Evolutionary conservation across 164 flowering plant genomes (phyloP).

Genomic region (Echeveria elegans): DNA sequence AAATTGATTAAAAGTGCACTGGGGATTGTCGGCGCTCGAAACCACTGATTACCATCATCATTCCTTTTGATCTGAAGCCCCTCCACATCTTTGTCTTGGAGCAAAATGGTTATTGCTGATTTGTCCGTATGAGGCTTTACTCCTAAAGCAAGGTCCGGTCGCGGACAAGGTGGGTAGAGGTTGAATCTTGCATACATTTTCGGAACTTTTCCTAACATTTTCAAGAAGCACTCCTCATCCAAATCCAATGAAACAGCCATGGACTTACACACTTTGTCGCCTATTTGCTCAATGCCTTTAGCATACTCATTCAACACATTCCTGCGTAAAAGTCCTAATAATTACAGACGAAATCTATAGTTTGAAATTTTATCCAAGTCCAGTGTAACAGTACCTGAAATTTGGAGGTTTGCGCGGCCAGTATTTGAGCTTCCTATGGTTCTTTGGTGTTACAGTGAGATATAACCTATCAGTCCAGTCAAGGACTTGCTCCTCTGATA

Average conservation of each 20-base stretch:
- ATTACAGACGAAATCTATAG: not conserved
- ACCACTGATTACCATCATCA: not conserved
- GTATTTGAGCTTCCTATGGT: conserved; percentile 17
- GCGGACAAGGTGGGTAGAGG: conserved; percentile 18
- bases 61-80: not conserved
- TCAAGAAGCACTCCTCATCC: conserved; percentile 26
- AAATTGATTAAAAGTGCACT: not conserved
- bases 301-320: conserved; percentile 2
- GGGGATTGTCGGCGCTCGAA: not conserved
- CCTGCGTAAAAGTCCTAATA: not conserved
- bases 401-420: conserved; percentile 27
- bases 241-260: conserved; percentile 30
- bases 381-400: conserved; percentile 20
- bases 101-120: conserved; percentile 24
- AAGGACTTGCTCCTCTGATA: conserved; percentile 26
- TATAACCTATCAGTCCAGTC: conserved; percentile 28
- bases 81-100: conserved; percentile 15
- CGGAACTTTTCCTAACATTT: conserved; percentile 17
- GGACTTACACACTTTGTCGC: conserved; percentile 18
- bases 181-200: conserved; percentile 18
- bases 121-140: conserved; percentile 36
- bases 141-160: conserved; percentile 37
- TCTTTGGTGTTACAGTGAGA: conserved; percentile 21
- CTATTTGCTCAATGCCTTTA: not conserved
- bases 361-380: not conserved